Evolutionary conservation across 2,329 filamentous ascomycete species (phyloP), one percentile per base, ranked within the genome.

Genomic region (Diaporthe vaccinii): DNA sequence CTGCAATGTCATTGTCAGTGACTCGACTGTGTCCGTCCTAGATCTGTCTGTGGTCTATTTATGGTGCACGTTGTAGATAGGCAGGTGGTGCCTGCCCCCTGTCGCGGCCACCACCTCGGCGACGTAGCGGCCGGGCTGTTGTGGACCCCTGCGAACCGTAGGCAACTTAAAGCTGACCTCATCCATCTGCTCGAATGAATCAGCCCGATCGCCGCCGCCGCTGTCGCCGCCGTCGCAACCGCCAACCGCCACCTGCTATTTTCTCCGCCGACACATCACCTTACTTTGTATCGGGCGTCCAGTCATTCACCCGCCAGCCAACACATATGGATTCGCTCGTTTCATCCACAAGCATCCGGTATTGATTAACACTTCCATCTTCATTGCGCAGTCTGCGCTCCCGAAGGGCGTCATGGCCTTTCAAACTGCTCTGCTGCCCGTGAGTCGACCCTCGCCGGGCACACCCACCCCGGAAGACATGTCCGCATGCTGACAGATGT

Each of bases 381-480:
- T 39, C 44, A 41, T 51, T 46, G 75, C 73, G 75, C 75, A 76
- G 46, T 53, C 61, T 65, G 75, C 75, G 75, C 75, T 70, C 49
- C 46, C 41, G 55, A 73, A 73, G 39, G 70, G 65, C 58, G 68
- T 65, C 36, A 77, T 77, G 76, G 76, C 74, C 71, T 77, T 77
- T 62, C 76, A 76, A 71, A 65, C 62, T 71, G 76, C 71, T 72
- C 51, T 77, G 76, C 74, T 77, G 74, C 76, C 74, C 20, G 76
- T 76, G 31, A 72, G 76, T 75, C 39, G 22, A 49, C 25, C 65
- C 58, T 39, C 20, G 34, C 59, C 25, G 12, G 36, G 10, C 67
- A n/a, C 28, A n/a, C 34, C 36, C 34, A 22, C 34, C 58, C 49
- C 58, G 10, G 17, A 51, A 46, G 25, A 46, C 31, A 44, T 46